Evolutionary conservation across 805 yeast species (phyloP).

Genomic region (Candida rishiriensis): DNA sequence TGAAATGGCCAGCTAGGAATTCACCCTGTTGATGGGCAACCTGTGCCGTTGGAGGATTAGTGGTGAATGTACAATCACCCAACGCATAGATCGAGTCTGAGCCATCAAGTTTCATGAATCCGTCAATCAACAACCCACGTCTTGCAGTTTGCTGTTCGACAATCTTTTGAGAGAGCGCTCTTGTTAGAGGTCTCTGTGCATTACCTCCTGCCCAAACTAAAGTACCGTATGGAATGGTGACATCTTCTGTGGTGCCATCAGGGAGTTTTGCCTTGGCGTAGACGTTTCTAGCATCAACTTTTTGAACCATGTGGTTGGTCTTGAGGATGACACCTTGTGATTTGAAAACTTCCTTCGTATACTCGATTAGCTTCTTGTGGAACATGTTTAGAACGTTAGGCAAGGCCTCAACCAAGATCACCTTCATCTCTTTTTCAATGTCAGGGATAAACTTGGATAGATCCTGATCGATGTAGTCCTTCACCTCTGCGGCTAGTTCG

Average conservation of each 20-base stretch:
- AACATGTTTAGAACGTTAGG: conserved; percentile 82
- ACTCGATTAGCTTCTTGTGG: conserved; percentile 62
- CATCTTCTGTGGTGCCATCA: conserved; percentile 58
- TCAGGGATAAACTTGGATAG: conserved; percentile 85
- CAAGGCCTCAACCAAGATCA: conserved; percentile 83
- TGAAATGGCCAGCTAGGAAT: conserved; percentile 70
- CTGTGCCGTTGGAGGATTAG: conserved; percentile 94
- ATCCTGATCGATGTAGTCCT: conserved; percentile 91
- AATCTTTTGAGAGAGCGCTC: conserved; percentile 60
- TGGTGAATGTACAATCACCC: conserved; percentile 93
- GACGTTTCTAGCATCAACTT: conserved; percentile 68
- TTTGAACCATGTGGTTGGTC: conserved; percentile 84
- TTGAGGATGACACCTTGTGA: conserved; percentile 64
- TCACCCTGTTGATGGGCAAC: conserved; percentile 94
- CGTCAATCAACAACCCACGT: conserved; percentile 87
- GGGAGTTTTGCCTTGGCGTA: conserved; percentile 63
- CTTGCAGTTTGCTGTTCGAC: conserved; percentile 80
- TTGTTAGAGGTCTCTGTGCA: conserved; percentile 74
- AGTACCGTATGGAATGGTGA: conserved; percentile 79
- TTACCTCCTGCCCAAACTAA: conserved; percentile 98
- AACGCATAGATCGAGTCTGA: conserved; percentile 76
- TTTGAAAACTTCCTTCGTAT: conserved; percentile 75
- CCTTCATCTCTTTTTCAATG: conserved; percentile 74
- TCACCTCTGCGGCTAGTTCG: conserved; percentile 94
- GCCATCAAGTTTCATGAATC: conserved; percentile 78